Evolutionary conservation across 306 rosid species (phyloP).

Genomic region (Citrullus mucosospermus): DNA sequence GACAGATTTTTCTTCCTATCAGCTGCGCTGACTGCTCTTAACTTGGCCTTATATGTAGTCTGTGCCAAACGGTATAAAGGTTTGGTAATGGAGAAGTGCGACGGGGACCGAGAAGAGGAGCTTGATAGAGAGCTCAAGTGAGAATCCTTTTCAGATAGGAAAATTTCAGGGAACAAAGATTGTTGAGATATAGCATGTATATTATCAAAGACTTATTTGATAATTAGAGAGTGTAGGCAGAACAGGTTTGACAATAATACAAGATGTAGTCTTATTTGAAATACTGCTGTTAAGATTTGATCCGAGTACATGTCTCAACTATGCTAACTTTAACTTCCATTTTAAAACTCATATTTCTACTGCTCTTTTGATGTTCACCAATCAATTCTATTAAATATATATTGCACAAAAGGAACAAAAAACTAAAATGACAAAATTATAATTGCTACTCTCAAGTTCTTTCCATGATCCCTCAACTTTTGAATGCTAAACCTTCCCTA

Average conservation of each 20-base stretch:
- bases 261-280: not conserved
- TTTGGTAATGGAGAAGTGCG: conserved; percentile 18
- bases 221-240: not conserved
- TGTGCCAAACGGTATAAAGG: conserved; percentile 35
- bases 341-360: too few relatives aligned
- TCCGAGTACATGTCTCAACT: too few relatives aligned
- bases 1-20: conserved; percentile 47
- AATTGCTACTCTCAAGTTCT: not conserved
- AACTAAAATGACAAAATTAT: not conserved
- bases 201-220: not conserved
- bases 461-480: not conserved
- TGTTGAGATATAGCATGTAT: not conserved
- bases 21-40: conserved; percentile 24
- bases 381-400: not conserved
- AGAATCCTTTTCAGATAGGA: not conserved
- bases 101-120: conserved; percentile 10
- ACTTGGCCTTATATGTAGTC: conserved; percentile 23
- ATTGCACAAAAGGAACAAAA: not conserved
- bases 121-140: conserved; percentile 3
- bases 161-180: not conserved
- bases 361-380: too few relatives aligned
- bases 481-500: not conserved
- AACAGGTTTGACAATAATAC: not conserved
- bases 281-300: not conserved
- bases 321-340: too few relatives aligned